These are phyloP conservation scores for Globisporangium orthogonon DNA, from an alignment of 352 stramenopile genomes.

Conservation along the genomic window DNA sequence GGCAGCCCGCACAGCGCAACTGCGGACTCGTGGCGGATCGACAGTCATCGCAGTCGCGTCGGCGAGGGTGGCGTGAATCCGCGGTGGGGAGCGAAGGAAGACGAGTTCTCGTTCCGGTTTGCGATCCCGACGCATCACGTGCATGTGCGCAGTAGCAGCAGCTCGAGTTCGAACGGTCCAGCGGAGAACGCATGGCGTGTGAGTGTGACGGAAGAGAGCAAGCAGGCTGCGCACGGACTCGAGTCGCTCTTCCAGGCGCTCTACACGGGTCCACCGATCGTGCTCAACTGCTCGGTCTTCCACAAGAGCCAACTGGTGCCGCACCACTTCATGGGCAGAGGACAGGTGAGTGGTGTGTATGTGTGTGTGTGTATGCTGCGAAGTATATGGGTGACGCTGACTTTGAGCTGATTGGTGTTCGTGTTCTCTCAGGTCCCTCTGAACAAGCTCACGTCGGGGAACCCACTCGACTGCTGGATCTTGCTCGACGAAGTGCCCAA, in stretches of 20 bases:
- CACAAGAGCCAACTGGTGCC: slow-evolving; percentile 75
- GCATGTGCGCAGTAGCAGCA: slow-evolving; percentile 27
- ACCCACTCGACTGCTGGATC: slow-evolving; percentile 66
- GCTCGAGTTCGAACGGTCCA: not conserved
- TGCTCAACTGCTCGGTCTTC: slow-evolving; percentile 57
- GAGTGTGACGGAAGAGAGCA: slow-evolving; percentile 20
- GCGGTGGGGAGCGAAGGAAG: slow-evolving; percentile 37
- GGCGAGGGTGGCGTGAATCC: slow-evolving; percentile 47
- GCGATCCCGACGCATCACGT: slow-evolving; percentile 62
- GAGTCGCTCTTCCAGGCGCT: slow-evolving; percentile 57
- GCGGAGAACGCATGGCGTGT: slow-evolving; percentile 39
- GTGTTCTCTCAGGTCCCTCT: slow-evolving; percentile 33
- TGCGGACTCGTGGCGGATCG: slow-evolving; percentile 63
- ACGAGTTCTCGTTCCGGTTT: slow-evolving; percentile 70
- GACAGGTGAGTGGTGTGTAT: slow-evolving; percentile 26
- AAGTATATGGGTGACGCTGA: not conserved
- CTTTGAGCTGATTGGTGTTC: not conserved
- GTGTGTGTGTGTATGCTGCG: not conserved
- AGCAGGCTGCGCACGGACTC: slow-evolving; percentile 29
- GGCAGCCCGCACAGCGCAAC: slow-evolving; percentile 23
- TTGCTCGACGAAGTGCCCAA: slow-evolving; percentile 50
- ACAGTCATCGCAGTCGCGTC: slow-evolving; percentile 65
- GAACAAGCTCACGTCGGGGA: slow-evolving; percentile 41
- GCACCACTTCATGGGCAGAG: slow-evolving; percentile 73
- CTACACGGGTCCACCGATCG: slow-evolving; percentile 52